phyloP scores from a whole-genome alignment of 768 basidiomycete species.

The Kwoniella dendrophila region DNA sequence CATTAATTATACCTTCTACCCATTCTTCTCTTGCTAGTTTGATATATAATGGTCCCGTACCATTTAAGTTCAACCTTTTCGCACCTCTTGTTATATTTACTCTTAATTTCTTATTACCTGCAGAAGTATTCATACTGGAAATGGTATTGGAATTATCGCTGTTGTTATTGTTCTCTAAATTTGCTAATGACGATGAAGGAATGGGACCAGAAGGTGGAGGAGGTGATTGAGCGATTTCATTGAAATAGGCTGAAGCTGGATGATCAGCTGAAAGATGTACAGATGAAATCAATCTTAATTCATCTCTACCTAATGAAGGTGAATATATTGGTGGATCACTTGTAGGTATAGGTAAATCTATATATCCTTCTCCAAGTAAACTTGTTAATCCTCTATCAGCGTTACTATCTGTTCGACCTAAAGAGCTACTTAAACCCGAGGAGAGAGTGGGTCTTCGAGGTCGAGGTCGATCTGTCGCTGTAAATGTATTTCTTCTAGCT shows the following conservation, averaged over 20 bases:
- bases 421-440: slow-evolving; percentile 2
- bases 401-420: neutral
- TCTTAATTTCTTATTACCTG: slow-evolving; percentile 42
- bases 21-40: slow-evolving; percentile 31
- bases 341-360: slow-evolving; percentile 37
- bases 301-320: slow-evolving; percentile 36
- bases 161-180: neutral
- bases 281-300: slow-evolving; percentile 46
- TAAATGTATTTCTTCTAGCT: slow-evolving; percentile 15
- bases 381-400: too few relatives aligned
- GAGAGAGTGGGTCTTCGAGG: neutral
- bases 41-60: slow-evolving; percentile 41
- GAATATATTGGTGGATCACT: slow-evolving; percentile 42
- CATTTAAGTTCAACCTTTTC: slow-evolving; percentile 34
- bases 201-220: slow-evolving; percentile 8
- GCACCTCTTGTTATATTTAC: slow-evolving; percentile 32
- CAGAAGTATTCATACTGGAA: too few relatives aligned
- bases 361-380: neutral
- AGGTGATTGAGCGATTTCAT: slow-evolving; percentile 26
- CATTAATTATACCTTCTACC: slow-evolving; percentile 40
- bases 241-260: slow-evolving; percentile 44
- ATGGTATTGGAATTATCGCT: neutral
- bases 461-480: neutral
- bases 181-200: neutral
- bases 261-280: slow-evolving; percentile 46